phyloP scores from a whole-genome alignment of 257 asterid species.

The Craterostigma plantagineum region DNA sequence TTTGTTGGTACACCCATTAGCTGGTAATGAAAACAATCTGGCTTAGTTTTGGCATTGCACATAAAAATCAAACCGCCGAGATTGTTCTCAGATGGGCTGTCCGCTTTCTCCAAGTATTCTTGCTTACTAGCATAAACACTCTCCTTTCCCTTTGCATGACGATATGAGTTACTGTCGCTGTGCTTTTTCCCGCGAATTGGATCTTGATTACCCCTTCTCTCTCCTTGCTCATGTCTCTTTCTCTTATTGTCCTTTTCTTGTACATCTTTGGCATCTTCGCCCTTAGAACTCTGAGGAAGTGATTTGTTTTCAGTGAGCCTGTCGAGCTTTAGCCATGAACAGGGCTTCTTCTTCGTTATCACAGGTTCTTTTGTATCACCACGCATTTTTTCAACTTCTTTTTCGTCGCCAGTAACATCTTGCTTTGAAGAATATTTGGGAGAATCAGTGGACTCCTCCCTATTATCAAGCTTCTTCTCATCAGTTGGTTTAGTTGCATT shows the following conservation, averaged over 20 bases:
- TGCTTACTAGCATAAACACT: conserved; percentile 10
- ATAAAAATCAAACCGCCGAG: conserved; percentile 78
- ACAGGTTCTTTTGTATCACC: conserved; percentile 16
- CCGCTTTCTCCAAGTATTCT: conserved; percentile 13
- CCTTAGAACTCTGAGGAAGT: conserved; percentile 15
- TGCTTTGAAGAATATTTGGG: conserved; percentile 13
- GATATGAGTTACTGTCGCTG: conserved; percentile 1
- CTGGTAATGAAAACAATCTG: conserved; percentile 64
- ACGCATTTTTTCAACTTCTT: conserved; percentile 8
- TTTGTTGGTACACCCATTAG: conserved; percentile 64
- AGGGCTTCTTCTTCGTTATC: conserved; percentile 25
- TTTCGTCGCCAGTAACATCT: conserved; percentile 13
- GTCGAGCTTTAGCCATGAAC: conserved; percentile 31
- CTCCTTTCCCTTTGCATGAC: conserved; percentile 13
- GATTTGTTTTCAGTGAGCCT: conserved; percentile 21
- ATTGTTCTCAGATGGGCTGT: conserved; percentile 16
- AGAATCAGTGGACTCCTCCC: conserved; percentile 10
- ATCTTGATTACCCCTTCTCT: conserved; percentile 11
- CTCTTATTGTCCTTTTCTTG: conserved; percentile 13
- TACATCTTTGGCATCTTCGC: conserved; percentile 17
- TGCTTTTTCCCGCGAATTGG: conserved; percentile 9
- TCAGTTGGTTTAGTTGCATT: not conserved
- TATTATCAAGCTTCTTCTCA: conserved; percentile 13
- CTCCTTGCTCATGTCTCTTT: conserved; percentile 20
- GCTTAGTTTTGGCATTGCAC: conserved; percentile 87